Percentiles rank a stretch among this genome's conserved stretches.
These are phyloP conservation scores for Bondarzewia mesenterica DNA, from an alignment of 1,284 basidiomycete genomes.

Conservation along the genomic window DNA sequence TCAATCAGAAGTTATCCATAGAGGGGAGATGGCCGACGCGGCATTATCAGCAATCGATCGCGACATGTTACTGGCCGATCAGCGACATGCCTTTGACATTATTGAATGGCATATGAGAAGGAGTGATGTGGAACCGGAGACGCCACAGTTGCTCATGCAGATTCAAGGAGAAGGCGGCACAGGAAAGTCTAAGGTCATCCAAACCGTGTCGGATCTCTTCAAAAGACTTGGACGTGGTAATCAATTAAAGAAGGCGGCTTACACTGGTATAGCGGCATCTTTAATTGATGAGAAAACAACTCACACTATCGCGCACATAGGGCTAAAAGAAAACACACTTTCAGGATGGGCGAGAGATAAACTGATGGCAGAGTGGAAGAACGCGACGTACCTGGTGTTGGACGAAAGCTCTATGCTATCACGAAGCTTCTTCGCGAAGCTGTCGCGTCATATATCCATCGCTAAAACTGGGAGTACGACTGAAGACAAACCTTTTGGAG, in stretches of 20 bases:
- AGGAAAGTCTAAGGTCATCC: slow-evolving; percentile 30
- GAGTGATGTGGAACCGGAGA: slow-evolving; percentile 16
- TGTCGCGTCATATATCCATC: slow-evolving; percentile 17
- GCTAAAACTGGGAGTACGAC: slow-evolving; percentile 7
- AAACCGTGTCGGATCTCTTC: slow-evolving; percentile 23
- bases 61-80: slow-evolving; percentile 8
- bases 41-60: not conserved
- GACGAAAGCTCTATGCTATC: too few relatives aligned
- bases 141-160: slow-evolving; percentile 22
- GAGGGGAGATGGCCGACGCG: not conserved
- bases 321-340: not conserved
- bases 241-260: slow-evolving; percentile 22
- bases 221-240: not conserved
- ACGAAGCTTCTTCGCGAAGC: slow-evolving; percentile 24
- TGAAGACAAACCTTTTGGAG: slow-evolving; percentile 21
- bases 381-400: slow-evolving; percentile 20
- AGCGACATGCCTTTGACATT: slow-evolving; percentile 23
- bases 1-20: too few relatives aligned
- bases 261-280: slow-evolving; percentile 28
- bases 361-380: slow-evolving; percentile 14
- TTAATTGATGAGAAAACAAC: slow-evolving; percentile 25
- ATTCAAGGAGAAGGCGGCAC: slow-evolving; percentile 28
- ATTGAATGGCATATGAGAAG: too few relatives aligned
- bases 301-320: slow-evolving; percentile 14
- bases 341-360: slow-evolving; percentile 6